Conservation (phyloP, 768 basidiomycete genomes). For the Porphyrellus cyaneotinctus region DNA sequence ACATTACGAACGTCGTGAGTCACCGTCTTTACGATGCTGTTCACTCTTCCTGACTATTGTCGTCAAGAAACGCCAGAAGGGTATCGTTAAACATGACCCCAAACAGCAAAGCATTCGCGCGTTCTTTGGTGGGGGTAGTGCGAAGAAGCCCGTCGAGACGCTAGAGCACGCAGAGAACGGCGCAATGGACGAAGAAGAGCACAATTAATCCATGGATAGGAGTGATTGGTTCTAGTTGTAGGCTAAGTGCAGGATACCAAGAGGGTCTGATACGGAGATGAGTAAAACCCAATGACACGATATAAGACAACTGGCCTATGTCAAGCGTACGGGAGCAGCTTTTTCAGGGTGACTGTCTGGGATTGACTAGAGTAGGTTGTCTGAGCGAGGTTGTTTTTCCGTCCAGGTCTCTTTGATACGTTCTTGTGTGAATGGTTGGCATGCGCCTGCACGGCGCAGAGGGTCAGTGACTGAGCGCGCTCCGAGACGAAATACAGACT, state of each 20-base stretch:
- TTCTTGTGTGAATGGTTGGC: slow-evolving; percentile 75
- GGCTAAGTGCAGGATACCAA: slow-evolving; percentile 3
- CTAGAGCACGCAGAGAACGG: slow-evolving; percentile 24
- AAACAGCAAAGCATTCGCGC: slow-evolving; percentile 70
- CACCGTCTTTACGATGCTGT: background rate
- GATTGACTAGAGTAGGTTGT: slow-evolving; percentile 62
- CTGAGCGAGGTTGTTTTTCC: slow-evolving; percentile 61
- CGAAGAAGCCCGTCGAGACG: slow-evolving; percentile 11
- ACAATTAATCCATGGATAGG: slow-evolving; percentile 7
- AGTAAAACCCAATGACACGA: background rate
- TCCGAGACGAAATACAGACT: slow-evolving; percentile 37
- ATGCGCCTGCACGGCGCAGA: slow-evolving; percentile 43
- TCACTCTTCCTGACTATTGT: slow-evolving; percentile 18
- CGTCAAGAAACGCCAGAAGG: slow-evolving; percentile 59
- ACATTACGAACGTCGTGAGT: slow-evolving; percentile 56
- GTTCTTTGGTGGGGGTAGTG: slow-evolving; percentile 53
- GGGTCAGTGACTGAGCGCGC: background rate
- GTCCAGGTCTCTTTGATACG: slow-evolving; percentile 56
- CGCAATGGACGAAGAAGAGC: slow-evolving; percentile 22
- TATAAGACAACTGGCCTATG: slow-evolving; percentile 14
- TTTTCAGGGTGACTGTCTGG: slow-evolving; percentile 67
- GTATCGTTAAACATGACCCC: slow-evolving; percentile 75
- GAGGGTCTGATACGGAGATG: slow-evolving; percentile 11
- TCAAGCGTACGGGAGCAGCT: slow-evolving; percentile 67
- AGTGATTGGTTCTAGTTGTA: background rate